phyloP scores from a whole-genome alignment of 2,329 filamentous ascomycete genomes.

The Pezizomycotina sp. region DNA sequence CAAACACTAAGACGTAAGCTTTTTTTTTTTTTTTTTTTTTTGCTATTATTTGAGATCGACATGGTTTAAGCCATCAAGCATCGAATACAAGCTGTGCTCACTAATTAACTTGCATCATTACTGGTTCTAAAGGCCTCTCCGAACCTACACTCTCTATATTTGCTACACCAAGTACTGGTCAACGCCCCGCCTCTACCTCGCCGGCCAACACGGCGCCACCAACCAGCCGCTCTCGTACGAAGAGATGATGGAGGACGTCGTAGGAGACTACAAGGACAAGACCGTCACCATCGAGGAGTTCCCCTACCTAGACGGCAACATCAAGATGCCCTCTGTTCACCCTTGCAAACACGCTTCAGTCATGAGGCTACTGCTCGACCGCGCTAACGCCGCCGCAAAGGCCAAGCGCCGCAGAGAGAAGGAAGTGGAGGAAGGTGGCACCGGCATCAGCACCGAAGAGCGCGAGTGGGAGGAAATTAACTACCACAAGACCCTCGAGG shows the following conservation, averaged over 20 bases:
- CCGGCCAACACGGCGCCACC: slow-evolving; percentile 53
- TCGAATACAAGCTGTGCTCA: slow-evolving; percentile 12
- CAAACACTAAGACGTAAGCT: slow-evolving; percentile 24
- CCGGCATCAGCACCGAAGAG: slow-evolving; percentile 32
- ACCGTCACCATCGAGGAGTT: slow-evolving; percentile 97
- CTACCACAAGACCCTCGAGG: slow-evolving; percentile 23
- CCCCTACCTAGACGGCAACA: slow-evolving; percentile 73
- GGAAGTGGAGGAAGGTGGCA: slow-evolving; percentile 14
- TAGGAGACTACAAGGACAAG: slow-evolving; percentile 95
- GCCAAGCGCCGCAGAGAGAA: slow-evolving; percentile 39
- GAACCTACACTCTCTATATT: slow-evolving; percentile 97
- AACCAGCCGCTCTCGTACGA: slow-evolving; percentile 67
- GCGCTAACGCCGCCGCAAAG: slow-evolving; percentile 83
- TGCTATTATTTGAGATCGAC: slow-evolving; percentile 2
- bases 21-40: slow-evolving; percentile 3
- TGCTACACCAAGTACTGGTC: slow-evolving; percentile 95
- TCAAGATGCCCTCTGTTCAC: slow-evolving; percentile 94
- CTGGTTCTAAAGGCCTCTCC: slow-evolving; percentile 44
- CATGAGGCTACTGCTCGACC: slow-evolving; percentile 94
- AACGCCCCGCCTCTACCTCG: slow-evolving; percentile 86
- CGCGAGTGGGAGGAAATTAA: slow-evolving; percentile 49
- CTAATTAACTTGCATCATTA: slow-evolving; percentile 12
- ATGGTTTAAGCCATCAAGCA: background rate
- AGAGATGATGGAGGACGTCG: slow-evolving; percentile 91
- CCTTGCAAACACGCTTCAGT: slow-evolving; percentile 94